Evolutionary conservation across 169 alveolate genomes (phyloP), one percentile per base, ranked within the genome.

Genomic region (Plasmodium fragile): DNA sequence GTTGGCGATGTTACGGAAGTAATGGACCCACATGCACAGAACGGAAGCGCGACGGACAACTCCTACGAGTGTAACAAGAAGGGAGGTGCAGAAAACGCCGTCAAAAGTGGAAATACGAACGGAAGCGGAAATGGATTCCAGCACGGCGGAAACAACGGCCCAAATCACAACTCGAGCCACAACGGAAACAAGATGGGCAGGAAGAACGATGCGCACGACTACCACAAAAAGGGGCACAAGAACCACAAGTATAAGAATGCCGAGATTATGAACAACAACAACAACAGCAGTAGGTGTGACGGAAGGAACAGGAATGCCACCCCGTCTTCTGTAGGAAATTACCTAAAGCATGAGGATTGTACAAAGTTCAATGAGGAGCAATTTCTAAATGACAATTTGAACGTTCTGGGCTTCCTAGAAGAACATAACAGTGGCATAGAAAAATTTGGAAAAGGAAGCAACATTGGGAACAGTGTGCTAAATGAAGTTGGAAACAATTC

Each of bases 311-410:
- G 78, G n/a, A 41, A n/a, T 53, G 69, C 5, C 30, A 82, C 78
- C n/a, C 65, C 78, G 11, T 82, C 36, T 11, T 82, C 32, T 18
- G 82, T 55, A 65, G 45, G 52, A 65, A 71, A 69, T 45, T 83
- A 41, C 34, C 41, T 70, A 30, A 83, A 83, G 53, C 55, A 70
- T 4, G 92, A 83, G 52, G 92, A 83, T 3, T 39, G 30, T 10
- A 22, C 83, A 11, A 83, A 83, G 32, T 83, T 83, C 36, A 83
- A 43, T 71, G 92, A 83, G 32, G 92, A 83, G 34, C 92, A 83
- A 71, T 83, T 83, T 83, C 53, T 83, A 30, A 83, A 83, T 49
- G 92, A 83, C 18, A 83, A 55, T 39, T 34, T 83, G 32, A 83
- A 83, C 55, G 92, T 83, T 7, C 45, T 83, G 22, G 82, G 83